phyloP scores from a whole-genome alignment of 441 rosid genomes.

The Croton setiger region DNA sequence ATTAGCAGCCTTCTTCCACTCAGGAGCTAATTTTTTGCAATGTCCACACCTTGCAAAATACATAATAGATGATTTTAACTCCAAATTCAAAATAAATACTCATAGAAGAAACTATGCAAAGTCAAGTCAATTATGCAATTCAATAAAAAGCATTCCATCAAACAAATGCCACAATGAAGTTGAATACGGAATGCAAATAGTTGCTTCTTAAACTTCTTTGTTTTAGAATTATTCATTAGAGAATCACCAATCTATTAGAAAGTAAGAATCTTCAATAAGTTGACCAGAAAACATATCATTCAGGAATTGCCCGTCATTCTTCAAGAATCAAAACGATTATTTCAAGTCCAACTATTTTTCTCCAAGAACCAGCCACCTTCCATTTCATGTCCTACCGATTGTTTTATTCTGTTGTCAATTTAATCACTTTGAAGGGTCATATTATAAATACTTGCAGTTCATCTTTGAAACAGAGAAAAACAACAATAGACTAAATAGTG shows the following conservation, averaged over 20 bases:
- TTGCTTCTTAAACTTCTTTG: neutral
- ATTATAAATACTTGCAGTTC: neutral
- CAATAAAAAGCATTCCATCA: neutral
- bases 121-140: slow-evolving; percentile 2
- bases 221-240: neutral
- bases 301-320: neutral
- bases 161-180: neutral
- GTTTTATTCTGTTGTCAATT: neutral
- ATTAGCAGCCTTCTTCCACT: slow-evolving; percentile 95
- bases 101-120: neutral
- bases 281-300: too few relatives aligned
- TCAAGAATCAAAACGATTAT: neutral
- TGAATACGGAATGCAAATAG: neutral
- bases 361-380: neutral
- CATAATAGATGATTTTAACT: neutral
- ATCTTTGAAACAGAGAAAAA: neutral
- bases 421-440: neutral
- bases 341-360: neutral
- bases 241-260: slow-evolving; percentile 1
- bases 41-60: slow-evolving; percentile 85
- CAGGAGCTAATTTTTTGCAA: slow-evolving; percentile 96
- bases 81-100: neutral
- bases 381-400: neutral
- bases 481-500: neutral
- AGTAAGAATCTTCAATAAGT: too few relatives aligned